Evolutionary conservation across 2,329 filamentous ascomycete species (phyloP).

Genomic region (Arthrobotrys musiformis): DNA sequence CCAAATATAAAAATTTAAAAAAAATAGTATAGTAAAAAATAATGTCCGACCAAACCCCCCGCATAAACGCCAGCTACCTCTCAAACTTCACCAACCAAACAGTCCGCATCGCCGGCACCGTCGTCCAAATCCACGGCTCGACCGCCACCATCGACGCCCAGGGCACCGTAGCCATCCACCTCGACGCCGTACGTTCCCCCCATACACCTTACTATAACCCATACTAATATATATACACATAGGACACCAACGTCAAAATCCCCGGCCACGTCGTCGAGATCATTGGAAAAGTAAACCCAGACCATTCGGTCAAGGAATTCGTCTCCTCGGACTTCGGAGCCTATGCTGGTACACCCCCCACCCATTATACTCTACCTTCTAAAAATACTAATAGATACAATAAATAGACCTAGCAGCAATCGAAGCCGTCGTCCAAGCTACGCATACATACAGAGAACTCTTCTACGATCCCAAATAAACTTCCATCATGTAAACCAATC

Average conservation of each 20-base stretch:
- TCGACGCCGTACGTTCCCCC: conserved; percentile 73
- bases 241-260: conserved; percentile 67
- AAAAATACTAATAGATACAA: conserved; percentile 10
- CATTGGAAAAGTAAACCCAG: conserved; percentile 81
- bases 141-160: conserved; percentile 82
- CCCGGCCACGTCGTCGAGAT: conserved; percentile 78
- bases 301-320: conserved; percentile 77
- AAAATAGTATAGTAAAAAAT: conserved; percentile 47
- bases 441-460: conserved; percentile 81
- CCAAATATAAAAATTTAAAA: neutral
- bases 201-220: neutral
- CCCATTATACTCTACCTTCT: neutral
- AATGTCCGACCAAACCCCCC: conserved; percentile 81
- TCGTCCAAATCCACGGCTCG: conserved; percentile 82
- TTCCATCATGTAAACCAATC: too few relatives aligned
- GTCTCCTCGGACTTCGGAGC: conserved; percentile 76
- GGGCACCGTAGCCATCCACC: conserved; percentile 77
- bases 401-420: conserved; percentile 77
- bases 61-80: conserved; percentile 83
- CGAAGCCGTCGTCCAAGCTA: conserved; percentile 83
- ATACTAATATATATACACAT: conserved; percentile 65
- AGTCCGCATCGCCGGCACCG: conserved; percentile 86
- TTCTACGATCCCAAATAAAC: conserved; percentile 73
- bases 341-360: conserved; percentile 14
- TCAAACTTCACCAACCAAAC: conserved; percentile 78